Percentiles rank a stretch among this genome's conserved stretches.
Evolutionary conservation across 2,329 filamentous ascomycete genomes (phyloP).

Genomic region (Colletotrichum simmondsii): DNA sequence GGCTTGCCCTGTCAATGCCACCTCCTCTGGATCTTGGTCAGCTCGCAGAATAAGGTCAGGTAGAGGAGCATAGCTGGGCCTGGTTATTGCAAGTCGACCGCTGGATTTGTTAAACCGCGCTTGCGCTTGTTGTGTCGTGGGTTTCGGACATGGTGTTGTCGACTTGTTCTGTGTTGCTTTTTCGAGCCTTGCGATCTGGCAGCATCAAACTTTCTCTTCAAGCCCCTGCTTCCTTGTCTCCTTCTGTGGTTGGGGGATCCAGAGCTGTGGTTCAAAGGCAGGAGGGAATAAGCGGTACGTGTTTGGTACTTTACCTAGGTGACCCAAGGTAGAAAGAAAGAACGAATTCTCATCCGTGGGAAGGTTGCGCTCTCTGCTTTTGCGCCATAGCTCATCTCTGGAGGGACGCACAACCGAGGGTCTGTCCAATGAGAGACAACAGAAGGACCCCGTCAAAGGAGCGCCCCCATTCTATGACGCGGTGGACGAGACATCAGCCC

Average conservation of each 20-base stretch:
- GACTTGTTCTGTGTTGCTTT: neutral
- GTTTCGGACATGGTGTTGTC: neutral
- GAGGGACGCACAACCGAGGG: slow-evolving; percentile 9
- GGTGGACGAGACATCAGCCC: neutral
- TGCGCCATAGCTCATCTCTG: slow-evolving; percentile 15
- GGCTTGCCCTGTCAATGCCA: slow-evolving; percentile 18
- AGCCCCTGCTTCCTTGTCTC: neutral
- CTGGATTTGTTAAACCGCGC: neutral
- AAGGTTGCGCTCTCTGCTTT: neutral
- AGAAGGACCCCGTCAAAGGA: slow-evolving; percentile 17
- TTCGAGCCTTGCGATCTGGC: neutral
- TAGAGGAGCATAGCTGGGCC: too few species aligned
- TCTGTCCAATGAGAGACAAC: slow-evolving; percentile 7
- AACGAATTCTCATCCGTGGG: too few species aligned
- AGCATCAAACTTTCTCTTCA: neutral
- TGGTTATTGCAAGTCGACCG: slow-evolving; percentile 2
- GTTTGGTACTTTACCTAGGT: neutral
- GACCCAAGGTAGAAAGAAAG: too few species aligned
- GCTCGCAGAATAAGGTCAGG: too few species aligned
- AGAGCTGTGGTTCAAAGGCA: neutral
- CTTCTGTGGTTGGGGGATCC: neutral
- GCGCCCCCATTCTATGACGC: slow-evolving; percentile 30
- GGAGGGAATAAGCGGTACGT: neutral
- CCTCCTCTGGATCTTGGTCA: neutral
- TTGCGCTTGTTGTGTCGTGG: neutral